phyloP scores from a whole-genome alignment of 345 rosid species.

The Brassica juncea region DNA sequence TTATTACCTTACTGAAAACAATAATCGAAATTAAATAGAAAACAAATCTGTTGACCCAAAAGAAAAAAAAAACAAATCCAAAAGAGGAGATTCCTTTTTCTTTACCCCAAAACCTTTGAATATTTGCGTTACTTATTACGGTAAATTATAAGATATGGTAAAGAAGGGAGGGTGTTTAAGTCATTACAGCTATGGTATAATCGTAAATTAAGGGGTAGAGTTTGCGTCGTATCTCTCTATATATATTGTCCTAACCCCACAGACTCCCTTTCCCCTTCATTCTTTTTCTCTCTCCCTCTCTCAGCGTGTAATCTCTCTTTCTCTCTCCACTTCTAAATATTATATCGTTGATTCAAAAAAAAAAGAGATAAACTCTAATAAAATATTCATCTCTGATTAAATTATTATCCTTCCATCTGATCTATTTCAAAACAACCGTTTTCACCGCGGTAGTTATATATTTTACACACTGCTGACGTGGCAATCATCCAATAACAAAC shows the following conservation, averaged over 20 bases:
- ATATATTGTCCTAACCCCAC: neutral
- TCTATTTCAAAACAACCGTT: slow-evolving; percentile 16
- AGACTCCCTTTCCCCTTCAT: neutral
- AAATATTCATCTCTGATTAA: neutral
- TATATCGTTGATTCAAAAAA: neutral
- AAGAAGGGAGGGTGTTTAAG: too few relatives aligned
- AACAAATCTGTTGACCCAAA: neutral
- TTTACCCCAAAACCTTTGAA: too few relatives aligned
- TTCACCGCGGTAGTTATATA: slow-evolving; percentile 25
- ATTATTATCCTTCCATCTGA: neutral
- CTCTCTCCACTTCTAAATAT: neutral
- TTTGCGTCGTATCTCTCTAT: neutral
- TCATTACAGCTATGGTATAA: too few relatives aligned
- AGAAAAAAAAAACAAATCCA: neutral
- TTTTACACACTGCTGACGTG: slow-evolving; percentile 54
- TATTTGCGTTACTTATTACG: too few relatives aligned
- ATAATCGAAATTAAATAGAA: neutral
- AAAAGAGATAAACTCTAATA: neutral
- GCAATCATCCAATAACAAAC: slow-evolving; percentile 48
- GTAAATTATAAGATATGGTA: too few relatives aligned
- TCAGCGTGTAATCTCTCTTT: neutral
- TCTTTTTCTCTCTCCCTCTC: neutral
- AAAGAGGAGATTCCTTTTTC: neutral
- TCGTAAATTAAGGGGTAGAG: neutral
- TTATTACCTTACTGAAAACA: neutral